Evolutionary conservation across 768 basidiomycete genomes (phyloP), one percentile per base, ranked within the genome.

Genomic region (Lyophyllum decastes): DNA sequence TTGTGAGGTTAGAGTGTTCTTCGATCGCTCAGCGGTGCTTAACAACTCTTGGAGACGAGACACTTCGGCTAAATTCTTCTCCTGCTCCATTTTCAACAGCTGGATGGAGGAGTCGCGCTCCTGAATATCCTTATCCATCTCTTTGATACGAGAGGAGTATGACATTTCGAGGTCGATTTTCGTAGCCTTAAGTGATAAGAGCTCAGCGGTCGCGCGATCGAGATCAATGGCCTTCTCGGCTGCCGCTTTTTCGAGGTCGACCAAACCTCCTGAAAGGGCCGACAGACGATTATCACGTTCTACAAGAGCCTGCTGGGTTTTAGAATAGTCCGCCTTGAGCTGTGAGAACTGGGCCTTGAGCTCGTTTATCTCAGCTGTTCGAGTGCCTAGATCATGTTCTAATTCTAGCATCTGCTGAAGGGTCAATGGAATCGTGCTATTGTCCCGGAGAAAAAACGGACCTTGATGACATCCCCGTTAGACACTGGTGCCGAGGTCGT

Each of bases 221-320:
- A 64, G 43, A 9, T 47, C 52, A 17, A 52, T n/a, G 11, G 48
- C 49, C 24, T 52, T 66, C 27, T 64, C 50, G 11, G 59, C 55
- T 4, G 59, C 58, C 27, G 54, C 53, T 16, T 41, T 44, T 51
- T 69, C 64, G 25, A 64, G 61, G 12, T 49, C 55, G 22, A 62
- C 56, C 24, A 67, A 58, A 41, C 63, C 58, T 54, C 58, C 30
- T 24, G 68, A 64, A 33, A 73, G 58, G 16, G 25, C 53, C 45
- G 62, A 64, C 30, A 73, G 59, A 57, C 63, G 69, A 30, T 56
- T 44, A 60, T 65, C 66, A 57, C 69, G 69, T 52, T 66, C 67
- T 14, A 61, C 58, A 47, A 74, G 45, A 34, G 54, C 55, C n/a
- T 54, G 50, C 41, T 68, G 60, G 26, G 57, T 57, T 16, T 53